phyloP scores from a whole-genome alignment of 495 filamentous ascomycete genomes.

The Trichoderma gamsii region DNA sequence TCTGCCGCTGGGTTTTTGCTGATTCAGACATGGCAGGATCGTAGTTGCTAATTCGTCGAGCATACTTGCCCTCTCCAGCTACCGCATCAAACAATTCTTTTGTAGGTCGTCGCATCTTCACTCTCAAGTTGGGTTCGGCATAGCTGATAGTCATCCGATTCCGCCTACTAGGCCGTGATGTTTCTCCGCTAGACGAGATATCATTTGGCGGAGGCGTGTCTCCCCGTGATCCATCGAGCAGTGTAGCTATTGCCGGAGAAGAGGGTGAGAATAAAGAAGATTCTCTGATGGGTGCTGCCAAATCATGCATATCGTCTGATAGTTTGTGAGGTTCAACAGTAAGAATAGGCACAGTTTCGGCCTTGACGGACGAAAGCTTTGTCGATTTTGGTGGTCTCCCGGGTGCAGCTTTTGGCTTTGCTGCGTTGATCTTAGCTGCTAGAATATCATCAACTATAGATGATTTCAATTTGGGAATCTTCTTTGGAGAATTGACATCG shows the following conservation, averaged over 20 bases:
- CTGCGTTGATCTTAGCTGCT: conserved; percentile 21
- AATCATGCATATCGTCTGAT: neutral
- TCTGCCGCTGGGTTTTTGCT: conserved; percentile 16
- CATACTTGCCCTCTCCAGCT: conserved; percentile 43
- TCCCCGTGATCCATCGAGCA: conserved; percentile 29
- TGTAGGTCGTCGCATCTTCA: conserved; percentile 81
- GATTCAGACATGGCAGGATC: conserved; percentile 26
- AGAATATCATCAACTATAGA: conserved; percentile 21
- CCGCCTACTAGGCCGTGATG: conserved; percentile 56
- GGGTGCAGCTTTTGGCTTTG: conserved; percentile 15
- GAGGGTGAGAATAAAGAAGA: conserved; percentile 28
- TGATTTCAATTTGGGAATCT: conserved; percentile 25
- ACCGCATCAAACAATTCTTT: conserved; percentile 71
- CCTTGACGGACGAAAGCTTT: conserved; percentile 10
- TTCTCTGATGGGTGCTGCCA: conserved; percentile 27
- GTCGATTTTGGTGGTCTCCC: conserved; percentile 14
- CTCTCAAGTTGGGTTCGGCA: conserved; percentile 75
- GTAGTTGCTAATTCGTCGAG: conserved; percentile 27
- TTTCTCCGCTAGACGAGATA: conserved; percentile 43
- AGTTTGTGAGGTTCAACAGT: neutral
- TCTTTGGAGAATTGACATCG: conserved; percentile 37
- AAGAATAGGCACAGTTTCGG: neutral
- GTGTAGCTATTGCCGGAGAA: conserved; percentile 27
- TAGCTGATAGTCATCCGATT: conserved; percentile 68
- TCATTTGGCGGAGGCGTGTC: conserved; percentile 54